phyloP scores from a whole-genome alignment of 768 basidiomycete genomes.

The Neoboletus brunneissimus region DNA sequence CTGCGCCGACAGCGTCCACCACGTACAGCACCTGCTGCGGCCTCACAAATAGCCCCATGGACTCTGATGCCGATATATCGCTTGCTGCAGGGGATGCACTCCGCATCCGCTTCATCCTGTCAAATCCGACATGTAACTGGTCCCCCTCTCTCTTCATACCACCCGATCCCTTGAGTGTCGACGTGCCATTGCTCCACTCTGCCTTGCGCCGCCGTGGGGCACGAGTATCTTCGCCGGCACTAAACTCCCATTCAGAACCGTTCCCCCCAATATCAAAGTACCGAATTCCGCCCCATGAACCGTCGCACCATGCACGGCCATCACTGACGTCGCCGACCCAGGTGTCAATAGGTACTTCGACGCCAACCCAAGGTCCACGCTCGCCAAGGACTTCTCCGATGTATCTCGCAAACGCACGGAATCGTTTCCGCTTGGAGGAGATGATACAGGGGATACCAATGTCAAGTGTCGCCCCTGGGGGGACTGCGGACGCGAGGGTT shows the following conservation, averaged over 20 bases:
- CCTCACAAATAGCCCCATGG: constrained; percentile 74
- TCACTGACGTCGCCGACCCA: constrained; percentile 51
- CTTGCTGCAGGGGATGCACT: constrained; percentile 67
- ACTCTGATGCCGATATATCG: constrained; percentile 58
- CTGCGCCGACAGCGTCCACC: constrained; percentile 73
- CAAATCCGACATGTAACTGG: constrained; percentile 38
- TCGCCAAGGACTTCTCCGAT: constrained; percentile 86
- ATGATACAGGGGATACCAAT: constrained; percentile 92
- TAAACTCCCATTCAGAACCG: constrained; percentile 64
- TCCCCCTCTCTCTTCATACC: constrained; percentile 57
- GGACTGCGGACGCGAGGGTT: constrained; percentile 23
- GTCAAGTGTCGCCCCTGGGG: constrained; percentile 66
- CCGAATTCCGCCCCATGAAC: constrained; percentile 73
- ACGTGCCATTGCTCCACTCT: constrained; percentile 28
- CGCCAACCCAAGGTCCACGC: constrained; percentile 83
- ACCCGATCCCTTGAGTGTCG: constrained; percentile 35
- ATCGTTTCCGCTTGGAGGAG: constrained; percentile 74
- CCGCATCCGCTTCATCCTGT: constrained; percentile 55
- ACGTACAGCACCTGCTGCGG: constrained; percentile 88
- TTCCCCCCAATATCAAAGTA: constrained; percentile 75
- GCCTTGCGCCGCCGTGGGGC: constrained; percentile 25
- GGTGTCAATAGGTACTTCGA: constrained; percentile 73
- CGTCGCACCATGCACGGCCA: constrained; percentile 85
- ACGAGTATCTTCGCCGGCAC: constrained; percentile 40
- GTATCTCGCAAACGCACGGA: constrained; percentile 84